Evolutionary conservation across 805 yeast genomes (phyloP).

Genomic region (Candida ipomoeae): DNA sequence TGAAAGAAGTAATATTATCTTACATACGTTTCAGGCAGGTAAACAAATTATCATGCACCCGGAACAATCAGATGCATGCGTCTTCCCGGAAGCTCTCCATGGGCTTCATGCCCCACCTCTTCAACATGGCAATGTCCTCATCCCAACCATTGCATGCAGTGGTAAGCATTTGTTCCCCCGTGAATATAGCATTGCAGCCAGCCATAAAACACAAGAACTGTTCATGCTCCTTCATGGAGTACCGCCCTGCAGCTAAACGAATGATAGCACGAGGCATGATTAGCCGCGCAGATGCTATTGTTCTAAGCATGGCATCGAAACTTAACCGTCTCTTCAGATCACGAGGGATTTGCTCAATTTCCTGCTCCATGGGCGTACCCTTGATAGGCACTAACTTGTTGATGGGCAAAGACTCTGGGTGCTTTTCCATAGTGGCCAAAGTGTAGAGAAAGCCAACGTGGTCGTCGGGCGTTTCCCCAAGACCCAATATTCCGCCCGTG

Average conservation of each 20-base stretch:
- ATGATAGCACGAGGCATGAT: conserved; percentile 70
- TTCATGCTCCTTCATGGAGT: conserved; percentile 73
- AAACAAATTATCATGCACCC: not conserved
- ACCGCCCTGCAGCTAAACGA: conserved; percentile 76
- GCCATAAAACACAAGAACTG: conserved; percentile 73
- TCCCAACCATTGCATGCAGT: conserved; percentile 85
- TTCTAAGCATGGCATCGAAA: conserved; percentile 61
- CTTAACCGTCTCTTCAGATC: conserved; percentile 39
- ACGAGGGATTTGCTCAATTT: conserved; percentile 36
- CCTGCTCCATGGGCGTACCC: conserved; percentile 72
- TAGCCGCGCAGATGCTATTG: conserved; percentile 72
- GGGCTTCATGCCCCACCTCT: conserved; percentile 64
- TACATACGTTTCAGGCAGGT: not conserved
- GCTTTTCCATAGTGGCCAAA: conserved; percentile 61
- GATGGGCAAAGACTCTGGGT: conserved; percentile 81
- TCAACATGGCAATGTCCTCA: conserved; percentile 65
- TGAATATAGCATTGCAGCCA: conserved; percentile 77
- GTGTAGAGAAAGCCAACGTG: conserved; percentile 63
- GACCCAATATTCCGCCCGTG: conserved; percentile 76
- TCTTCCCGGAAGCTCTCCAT: conserved; percentile 41
- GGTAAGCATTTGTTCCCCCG: conserved; percentile 77
- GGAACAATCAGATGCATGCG: not conserved
- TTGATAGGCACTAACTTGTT: conserved; percentile 73
- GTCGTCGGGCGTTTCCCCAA: conserved; percentile 71
- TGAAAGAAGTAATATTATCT: too few relatives aligned